Conservation (phyloP, 768 basidiomycete genomes). For the Phaeolepiota aurea region DNA sequence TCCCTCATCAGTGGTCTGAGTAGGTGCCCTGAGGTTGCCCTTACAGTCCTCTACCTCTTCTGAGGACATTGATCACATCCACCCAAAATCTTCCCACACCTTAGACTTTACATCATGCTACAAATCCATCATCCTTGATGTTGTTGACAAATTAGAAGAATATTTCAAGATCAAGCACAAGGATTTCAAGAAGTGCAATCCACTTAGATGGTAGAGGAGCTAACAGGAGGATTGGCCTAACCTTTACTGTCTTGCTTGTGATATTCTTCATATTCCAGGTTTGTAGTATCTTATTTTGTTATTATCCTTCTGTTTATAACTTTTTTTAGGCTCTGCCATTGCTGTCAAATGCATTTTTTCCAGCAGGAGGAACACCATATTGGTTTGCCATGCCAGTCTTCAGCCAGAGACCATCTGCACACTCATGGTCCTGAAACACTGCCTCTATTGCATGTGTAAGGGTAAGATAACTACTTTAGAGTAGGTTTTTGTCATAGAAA, state of each 20-base stretch:
- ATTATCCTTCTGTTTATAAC: slow-evolving; percentile 1
- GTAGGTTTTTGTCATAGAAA: too few relatives aligned
- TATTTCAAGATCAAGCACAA: background rate
- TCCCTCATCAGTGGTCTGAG: too few relatives aligned
- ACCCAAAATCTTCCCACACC: background rate
- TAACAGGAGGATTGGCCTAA: slow-evolving; percentile 7
- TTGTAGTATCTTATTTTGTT: background rate
- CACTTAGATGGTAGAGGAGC: background rate
- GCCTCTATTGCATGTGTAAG: too few relatives aligned
- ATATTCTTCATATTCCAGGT: slow-evolving; percentile 15
- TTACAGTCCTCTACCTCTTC: background rate
- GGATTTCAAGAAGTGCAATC: background rate
- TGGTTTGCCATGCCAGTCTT: slow-evolving; percentile 11
- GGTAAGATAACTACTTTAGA: too few relatives aligned
- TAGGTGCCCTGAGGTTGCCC: too few relatives aligned
- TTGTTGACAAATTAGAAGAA: background rate
- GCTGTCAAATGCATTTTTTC: slow-evolving; percentile 13
- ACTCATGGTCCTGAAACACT: slow-evolving; percentile 2
- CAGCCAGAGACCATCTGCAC: slow-evolving; percentile 12
- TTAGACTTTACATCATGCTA: background rate
- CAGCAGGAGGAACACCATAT: slow-evolving; percentile 14
- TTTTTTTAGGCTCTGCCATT: slow-evolving; percentile 11
- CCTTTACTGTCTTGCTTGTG: slow-evolving; percentile 10
- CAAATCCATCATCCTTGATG: background rate
- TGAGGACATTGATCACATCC: too few relatives aligned